Evolutionary conservation across 306 rosid species (phyloP).

Genomic region (Ziziphus jujuba): DNA sequence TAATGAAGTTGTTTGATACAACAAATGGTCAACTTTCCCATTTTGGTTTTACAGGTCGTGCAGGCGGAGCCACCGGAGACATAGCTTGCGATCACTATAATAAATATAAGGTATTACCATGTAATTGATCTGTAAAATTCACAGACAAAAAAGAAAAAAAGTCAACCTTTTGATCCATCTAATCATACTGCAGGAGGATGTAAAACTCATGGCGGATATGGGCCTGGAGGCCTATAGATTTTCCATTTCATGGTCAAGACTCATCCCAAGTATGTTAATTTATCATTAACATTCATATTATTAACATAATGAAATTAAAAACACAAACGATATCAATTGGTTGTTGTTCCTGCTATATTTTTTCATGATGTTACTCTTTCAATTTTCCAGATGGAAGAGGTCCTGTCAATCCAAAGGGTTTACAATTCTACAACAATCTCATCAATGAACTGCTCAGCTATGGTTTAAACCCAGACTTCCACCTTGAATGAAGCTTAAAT

Average conservation of each 20-base stretch:
- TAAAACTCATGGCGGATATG: conserved; percentile 61
- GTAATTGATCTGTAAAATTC: too few species aligned
- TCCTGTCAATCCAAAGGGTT: conserved; percentile 63
- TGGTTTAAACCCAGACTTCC: conserved; percentile 45
- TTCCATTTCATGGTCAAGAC: conserved; percentile 85
- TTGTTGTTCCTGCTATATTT: too few species aligned
- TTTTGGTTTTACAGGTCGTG: too few species aligned
- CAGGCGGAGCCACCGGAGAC: conserved; percentile 49
- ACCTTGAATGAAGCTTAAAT: neutral
- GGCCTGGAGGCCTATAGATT: conserved; percentile 78
- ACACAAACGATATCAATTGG: neutral
- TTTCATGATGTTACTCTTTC: too few species aligned
- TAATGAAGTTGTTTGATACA: too few species aligned
- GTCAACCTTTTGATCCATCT: too few species aligned
- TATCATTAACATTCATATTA: neutral
- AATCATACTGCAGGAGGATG: conserved; percentile 67
- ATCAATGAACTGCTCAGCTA: conserved; percentile 52
- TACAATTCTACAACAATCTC: conserved; percentile 72
- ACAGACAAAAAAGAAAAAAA: too few species aligned
- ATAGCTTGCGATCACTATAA: conserved; percentile 61
- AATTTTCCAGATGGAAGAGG: conserved; percentile 60
- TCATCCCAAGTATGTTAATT: conserved; percentile 54
- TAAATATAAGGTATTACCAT: conserved; percentile 53
- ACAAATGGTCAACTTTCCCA: too few species aligned
- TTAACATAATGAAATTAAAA: neutral